phyloP scores from a whole-genome alignment of 805 yeast species.

The Pichia deserticola region DNA sequence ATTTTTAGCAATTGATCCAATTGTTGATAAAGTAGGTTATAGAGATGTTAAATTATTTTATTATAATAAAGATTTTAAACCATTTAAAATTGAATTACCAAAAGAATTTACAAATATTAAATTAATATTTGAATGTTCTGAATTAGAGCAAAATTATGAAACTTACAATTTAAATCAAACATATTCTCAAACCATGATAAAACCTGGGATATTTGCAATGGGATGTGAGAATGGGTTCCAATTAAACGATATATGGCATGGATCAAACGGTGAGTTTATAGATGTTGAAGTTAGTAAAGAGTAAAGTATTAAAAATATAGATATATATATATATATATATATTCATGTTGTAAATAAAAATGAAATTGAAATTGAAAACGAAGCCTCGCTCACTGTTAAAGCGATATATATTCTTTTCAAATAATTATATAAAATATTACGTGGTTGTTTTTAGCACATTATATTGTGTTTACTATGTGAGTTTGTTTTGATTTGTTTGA shows the following conservation, averaged over 20 bases:
- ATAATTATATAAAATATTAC: no score
- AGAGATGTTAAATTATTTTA: slow-evolving; percentile 16
- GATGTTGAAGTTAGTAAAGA: slow-evolving; percentile 3
- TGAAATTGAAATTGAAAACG: no score
- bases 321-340: no score
- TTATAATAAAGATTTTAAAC: not conserved
- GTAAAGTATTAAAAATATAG: no score
- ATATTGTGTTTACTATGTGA: no score
- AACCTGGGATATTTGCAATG: slow-evolving; percentile 23
- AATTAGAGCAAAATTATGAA: slow-evolving; percentile 11
- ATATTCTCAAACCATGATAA: not conserved
- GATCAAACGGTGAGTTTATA: slow-evolving; percentile 25
- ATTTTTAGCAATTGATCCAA: slow-evolving; percentile 58
- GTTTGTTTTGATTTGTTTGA: no score
- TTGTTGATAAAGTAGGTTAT: slow-evolving; percentile 30
- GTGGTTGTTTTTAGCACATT: no score
- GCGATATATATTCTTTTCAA: no score
- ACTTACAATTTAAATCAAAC: not conserved
- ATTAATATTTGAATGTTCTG: slow-evolving; percentile 21
- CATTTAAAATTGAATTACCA: not conserved
- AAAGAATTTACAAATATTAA: not conserved
- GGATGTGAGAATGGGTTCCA: slow-evolving; percentile 30
- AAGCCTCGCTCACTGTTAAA: no score
- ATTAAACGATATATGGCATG: slow-evolving; percentile 25
- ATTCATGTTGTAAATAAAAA: no score